Base-by-base conservation (phyloP, 1,284 basidiomycete species). In the Apiotrichum siamense region DNA sequence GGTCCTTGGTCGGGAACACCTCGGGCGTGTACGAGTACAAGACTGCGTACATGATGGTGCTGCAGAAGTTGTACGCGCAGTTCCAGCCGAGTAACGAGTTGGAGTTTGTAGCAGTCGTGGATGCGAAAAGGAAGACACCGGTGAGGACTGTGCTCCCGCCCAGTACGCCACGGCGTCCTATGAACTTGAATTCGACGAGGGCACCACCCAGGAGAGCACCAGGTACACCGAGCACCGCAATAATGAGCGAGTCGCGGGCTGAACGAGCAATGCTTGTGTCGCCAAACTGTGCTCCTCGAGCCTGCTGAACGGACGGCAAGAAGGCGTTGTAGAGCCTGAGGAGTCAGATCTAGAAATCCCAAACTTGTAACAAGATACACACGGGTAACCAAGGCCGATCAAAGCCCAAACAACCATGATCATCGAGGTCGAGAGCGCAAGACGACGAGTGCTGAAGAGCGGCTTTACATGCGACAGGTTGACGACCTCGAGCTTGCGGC, bases 301-400 rank as follows among this genome's bases (percentile, higher is more conserved):
- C 66, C 25, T 69, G 67, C 18, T 83, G 77, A 57, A 83, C 81
- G 1, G 79, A 72, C 2, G 81, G 78, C 18, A 82, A 73, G 70
- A 81, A 82, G 2, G 73, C 66, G 58, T 77, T 81, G 57, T 68
- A 57, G 10, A 58, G 43, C 50, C 37, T 32, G 41, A 25, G 3
- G 43, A 35, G 26, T 12, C 11, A 39, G 26, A 27, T 23, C 13
- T 20, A n/a, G 26, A n/a, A 18, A 7, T 10, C 2, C 21, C 12
- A 31, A 11, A n/a, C 31, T 31, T 7, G 29, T 15, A 31, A 31
- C 29, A 31, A 15, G 29, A 9, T 9, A 51, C 61, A 52, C 45
- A 61, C 60, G 83, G 82, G 60, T 80, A 84, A 2, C 80, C 81
- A 3, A 83, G 75, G n/a, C 82, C 81, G 49, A 84, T 79, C 41